Conservation (phyloP, 805 yeast species). For the Kluyveromyces starmeri region DNA sequence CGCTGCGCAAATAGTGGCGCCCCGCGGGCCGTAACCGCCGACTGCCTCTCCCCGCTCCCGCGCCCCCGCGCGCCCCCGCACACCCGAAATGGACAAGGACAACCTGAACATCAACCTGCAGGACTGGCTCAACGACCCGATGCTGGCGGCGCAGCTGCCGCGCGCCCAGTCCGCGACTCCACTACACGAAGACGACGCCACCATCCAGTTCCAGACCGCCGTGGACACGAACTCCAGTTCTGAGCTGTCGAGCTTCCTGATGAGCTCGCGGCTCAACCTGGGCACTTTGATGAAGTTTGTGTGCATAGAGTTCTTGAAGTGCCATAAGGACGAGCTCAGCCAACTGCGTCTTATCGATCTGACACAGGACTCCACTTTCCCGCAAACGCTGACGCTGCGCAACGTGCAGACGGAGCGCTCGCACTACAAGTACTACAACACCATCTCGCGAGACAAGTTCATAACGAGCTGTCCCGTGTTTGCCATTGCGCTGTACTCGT, state of each 20-base stretch:
- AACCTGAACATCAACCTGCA: constrained; percentile 3
- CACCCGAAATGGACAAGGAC: constrained; percentile 4
- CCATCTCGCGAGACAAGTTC: constrained; percentile 25
- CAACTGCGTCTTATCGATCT: constrained; percentile 21
- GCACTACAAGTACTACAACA: constrained; percentile 27
- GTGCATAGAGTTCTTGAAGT: constrained; percentile 5
- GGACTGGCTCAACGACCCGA: constrained; percentile 5
- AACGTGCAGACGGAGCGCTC: constrained; percentile 15
- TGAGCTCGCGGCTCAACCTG: constrained; percentile 2
- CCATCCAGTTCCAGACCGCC: background rate
- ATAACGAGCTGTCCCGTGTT: constrained; percentile 28
- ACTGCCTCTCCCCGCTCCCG: too few relatives aligned
- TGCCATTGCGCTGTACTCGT: constrained; percentile 25
- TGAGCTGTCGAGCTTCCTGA: constrained; percentile 2
- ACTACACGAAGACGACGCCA: background rate
- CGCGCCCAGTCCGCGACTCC: constrained; percentile 5
- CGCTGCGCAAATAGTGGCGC: too few relatives aligned
- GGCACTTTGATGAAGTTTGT: constrained; percentile 4
- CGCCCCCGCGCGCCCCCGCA: too few relatives aligned
- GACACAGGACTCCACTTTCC: constrained; percentile 29
- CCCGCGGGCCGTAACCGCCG: too few relatives aligned
- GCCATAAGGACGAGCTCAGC: constrained; percentile 3
- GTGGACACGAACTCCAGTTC: constrained; percentile 2
- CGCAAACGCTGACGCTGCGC: constrained; percentile 28
- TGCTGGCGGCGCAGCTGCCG: constrained; percentile 4